Conservation (phyloP, 2,329 filamentous ascomycete species). For the Gremmenia infestans region DNA sequence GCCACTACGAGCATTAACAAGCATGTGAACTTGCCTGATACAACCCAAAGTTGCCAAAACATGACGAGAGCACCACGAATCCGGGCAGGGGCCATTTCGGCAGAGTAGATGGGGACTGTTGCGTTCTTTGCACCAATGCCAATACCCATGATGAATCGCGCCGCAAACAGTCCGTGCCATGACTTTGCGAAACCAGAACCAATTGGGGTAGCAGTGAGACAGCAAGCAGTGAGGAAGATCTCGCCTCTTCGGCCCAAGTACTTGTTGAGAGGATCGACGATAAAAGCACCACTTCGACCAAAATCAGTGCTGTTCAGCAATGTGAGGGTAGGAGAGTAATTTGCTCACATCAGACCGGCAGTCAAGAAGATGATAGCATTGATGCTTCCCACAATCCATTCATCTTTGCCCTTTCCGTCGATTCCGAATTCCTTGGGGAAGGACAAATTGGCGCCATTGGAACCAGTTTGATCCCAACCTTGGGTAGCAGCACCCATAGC, state of each 20-base stretch:
- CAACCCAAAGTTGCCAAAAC: slow-evolving; percentile 73
- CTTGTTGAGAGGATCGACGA: slow-evolving; percentile 60
- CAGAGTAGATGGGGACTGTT: slow-evolving; percentile 45
- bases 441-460: slow-evolving; percentile 40
- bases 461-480: slow-evolving; percentile 32
- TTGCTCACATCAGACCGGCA: slow-evolving; percentile 39
- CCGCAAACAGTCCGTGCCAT: slow-evolving; percentile 52
- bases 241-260: slow-evolving; percentile 62
- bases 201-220: slow-evolving; percentile 44
- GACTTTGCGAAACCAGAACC: slow-evolving; percentile 53
- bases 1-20: slow-evolving; percentile 47
- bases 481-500: slow-evolving; percentile 65
- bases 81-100: slow-evolving; percentile 47
- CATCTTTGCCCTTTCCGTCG: slow-evolving; percentile 19
- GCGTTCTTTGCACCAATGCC: slow-evolving; percentile 55
- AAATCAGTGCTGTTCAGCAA: slow-evolving; percentile 35
- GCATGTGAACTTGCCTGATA: slow-evolving; percentile 63
- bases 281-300: slow-evolving; percentile 54
- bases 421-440: slow-evolving; percentile 37
- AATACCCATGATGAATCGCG: slow-evolving; percentile 51
- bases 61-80: slow-evolving; percentile 66
- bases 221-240: slow-evolving; percentile 72
- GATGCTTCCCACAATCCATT: slow-evolving; percentile 54
- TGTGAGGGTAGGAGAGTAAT: slow-evolving; percentile 7
- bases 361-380: slow-evolving; percentile 49